phyloP scores from a whole-genome alignment of 805 yeast genomes.

The Lachancea waltii region DNA sequence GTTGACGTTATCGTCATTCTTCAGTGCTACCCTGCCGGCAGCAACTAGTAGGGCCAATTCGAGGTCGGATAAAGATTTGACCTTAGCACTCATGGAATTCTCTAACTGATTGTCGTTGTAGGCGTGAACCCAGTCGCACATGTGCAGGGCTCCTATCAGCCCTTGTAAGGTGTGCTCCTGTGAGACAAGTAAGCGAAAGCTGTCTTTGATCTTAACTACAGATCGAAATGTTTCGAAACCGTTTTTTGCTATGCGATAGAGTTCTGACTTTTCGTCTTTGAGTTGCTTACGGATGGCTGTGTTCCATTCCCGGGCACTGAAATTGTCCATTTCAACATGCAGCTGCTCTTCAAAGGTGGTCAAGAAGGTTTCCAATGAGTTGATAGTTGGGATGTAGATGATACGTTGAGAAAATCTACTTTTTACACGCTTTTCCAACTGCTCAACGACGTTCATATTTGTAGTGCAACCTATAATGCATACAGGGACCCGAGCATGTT shows the following conservation, averaged over 20 bases:
- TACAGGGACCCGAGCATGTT: slow-evolving; percentile 60
- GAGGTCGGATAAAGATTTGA: slow-evolving; percentile 51
- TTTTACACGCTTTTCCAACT: slow-evolving; percentile 84
- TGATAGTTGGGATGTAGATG: slow-evolving; percentile 50
- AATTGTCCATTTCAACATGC: slow-evolving; percentile 23
- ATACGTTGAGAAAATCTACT: slow-evolving; percentile 82
- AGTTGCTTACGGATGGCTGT: slow-evolving; percentile 29
- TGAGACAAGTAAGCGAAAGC: slow-evolving; percentile 39
- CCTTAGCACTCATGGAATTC: slow-evolving; percentile 21
- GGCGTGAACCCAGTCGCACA: slow-evolving; percentile 16
- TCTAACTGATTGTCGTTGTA: slow-evolving; percentile 27
- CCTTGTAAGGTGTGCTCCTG: slow-evolving; percentile 27
- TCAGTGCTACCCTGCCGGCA: slow-evolving; percentile 64
- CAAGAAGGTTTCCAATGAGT: slow-evolving; percentile 44
- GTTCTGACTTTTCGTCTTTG: slow-evolving; percentile 23
- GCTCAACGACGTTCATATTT: slow-evolving; percentile 67
- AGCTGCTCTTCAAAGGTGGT: slow-evolving; percentile 39
- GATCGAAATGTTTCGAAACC: slow-evolving; percentile 58
- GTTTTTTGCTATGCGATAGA: slow-evolving; percentile 35
- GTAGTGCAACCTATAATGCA: slow-evolving; percentile 77
- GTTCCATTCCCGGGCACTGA: slow-evolving; percentile 40
- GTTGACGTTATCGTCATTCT: slow-evolving; percentile 56
- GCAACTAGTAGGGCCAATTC: slow-evolving; percentile 68
- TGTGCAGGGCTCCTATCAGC: slow-evolving; percentile 18
- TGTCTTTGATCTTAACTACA: slow-evolving; percentile 42